Evolutionary conservation across 2,329 filamentous ascomycete genomes (phyloP).

Genomic region (Diatrype stigma): DNA sequence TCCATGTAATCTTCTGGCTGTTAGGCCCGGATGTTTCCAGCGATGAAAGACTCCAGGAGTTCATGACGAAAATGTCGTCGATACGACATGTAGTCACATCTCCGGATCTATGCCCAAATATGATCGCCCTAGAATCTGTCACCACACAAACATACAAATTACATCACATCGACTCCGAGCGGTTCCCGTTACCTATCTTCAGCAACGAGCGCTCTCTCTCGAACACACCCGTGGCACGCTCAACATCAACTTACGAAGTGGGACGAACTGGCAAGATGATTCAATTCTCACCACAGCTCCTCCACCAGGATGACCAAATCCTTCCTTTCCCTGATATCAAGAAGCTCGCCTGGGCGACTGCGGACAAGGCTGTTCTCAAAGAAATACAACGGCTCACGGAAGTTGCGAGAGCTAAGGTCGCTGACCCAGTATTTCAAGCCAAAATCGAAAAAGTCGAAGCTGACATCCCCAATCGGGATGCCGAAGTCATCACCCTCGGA

Average conservation of each 20-base stretch:
- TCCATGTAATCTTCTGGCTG: constrained; percentile 75
- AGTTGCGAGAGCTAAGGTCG: constrained; percentile 33
- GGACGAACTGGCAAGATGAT: constrained; percentile 42
- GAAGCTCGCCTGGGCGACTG: constrained; percentile 33
- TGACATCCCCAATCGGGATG: constrained; percentile 69
- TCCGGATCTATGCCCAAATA: constrained; percentile 69
- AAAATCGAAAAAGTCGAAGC: constrained; percentile 46
- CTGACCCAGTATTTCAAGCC: constrained; percentile 19
- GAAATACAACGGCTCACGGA: constrained; percentile 51
- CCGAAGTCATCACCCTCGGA: constrained; percentile 81
- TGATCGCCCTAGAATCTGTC: constrained; percentile 64
- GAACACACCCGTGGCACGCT: constrained; percentile 9
- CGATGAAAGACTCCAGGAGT: constrained; percentile 60
- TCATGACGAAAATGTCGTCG: constrained; percentile 59
- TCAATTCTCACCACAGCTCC: constrained; percentile 43
- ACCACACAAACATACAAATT: constrained; percentile 66
- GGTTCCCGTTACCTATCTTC: constrained; percentile 67
- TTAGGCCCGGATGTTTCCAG: constrained; percentile 64
- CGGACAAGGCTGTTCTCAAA: constrained; percentile 36
- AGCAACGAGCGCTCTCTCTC: constrained; percentile 45
- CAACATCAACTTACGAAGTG: constrained; percentile 28
- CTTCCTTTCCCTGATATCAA: constrained; percentile 46
- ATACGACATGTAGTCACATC: constrained; percentile 76
- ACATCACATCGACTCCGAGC: constrained; percentile 65
- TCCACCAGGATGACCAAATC: constrained; percentile 42